phyloP scores from a whole-genome alignment of 805 yeast genomes.

The Candida chilensis region DNA sequence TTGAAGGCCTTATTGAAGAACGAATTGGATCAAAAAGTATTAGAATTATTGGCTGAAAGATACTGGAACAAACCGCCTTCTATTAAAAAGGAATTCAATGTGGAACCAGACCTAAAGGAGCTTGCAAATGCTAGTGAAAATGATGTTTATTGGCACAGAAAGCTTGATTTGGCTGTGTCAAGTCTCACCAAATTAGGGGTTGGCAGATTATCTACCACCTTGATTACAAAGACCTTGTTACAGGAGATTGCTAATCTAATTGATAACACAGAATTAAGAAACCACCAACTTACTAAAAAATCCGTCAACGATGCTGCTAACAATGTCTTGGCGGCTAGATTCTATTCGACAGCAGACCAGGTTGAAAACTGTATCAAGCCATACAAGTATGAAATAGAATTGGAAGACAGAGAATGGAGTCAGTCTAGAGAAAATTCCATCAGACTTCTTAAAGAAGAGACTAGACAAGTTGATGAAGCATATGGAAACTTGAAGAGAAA shows the following conservation, averaged over 20 bases:
- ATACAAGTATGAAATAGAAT: slow-evolving; percentile 92
- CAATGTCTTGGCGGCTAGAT: slow-evolving; percentile 68
- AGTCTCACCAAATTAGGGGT: slow-evolving; percentile 87
- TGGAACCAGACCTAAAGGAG: slow-evolving; percentile 44
- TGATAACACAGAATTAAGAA: slow-evolving; percentile 64
- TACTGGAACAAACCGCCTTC: slow-evolving; percentile 75
- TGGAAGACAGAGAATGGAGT: slow-evolving; percentile 93
- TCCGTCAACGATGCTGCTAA: slow-evolving; percentile 82
- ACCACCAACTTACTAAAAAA: slow-evolving; percentile 79
- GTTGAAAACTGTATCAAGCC: slow-evolving; percentile 98
- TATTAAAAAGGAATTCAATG: slow-evolving; percentile 3
- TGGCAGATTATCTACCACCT: slow-evolving; percentile 79
- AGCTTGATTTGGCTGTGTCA: slow-evolving; percentile 76
- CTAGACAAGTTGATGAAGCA: slow-evolving; percentile 69
- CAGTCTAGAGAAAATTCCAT: slow-evolving; percentile 73
- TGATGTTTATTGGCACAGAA: slow-evolving; percentile 80
- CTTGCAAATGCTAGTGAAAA: slow-evolving; percentile 50
- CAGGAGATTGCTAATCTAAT: slow-evolving; percentile 71
- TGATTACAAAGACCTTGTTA: slow-evolving; percentile 72
- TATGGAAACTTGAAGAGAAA: slow-evolving; percentile 49
- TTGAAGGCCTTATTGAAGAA: slow-evolving; percentile 69
- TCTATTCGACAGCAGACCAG: slow-evolving; percentile 91
- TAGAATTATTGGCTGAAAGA: slow-evolving; percentile 79
- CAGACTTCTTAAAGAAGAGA: slow-evolving; percentile 69
- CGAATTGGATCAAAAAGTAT: slow-evolving; percentile 81